Evolutionary conservation across 805 yeast species (phyloP), one percentile per base, ranked within the genome.

Genomic region (Candida adriatica): DNA sequence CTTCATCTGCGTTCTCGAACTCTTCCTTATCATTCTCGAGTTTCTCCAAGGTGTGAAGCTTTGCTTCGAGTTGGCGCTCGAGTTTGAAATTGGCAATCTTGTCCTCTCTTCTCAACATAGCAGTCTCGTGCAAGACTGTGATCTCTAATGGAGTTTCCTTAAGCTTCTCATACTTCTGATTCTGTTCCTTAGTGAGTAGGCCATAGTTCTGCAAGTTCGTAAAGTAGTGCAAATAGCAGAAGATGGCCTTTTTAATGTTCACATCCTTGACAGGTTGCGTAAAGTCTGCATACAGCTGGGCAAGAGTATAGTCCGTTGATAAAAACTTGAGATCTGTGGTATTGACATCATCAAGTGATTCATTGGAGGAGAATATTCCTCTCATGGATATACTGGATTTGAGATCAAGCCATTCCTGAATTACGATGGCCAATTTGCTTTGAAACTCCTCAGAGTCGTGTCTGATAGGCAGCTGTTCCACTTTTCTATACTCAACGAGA

Each of bases 311-410:
- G 38, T 77, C 76, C 2, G 80, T 48, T 5, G 71, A 59, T 13
- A 84, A 50, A 42, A 70, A 82, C 35, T 73, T 74, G 13, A 87
- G 51, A 26, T 82, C 75, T 5, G 59, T 51, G 1, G 94, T 79
- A 24, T 70, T 62, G 8, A 87, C 47, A 45, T 87, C 96, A 1
- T 75, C 82, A 3, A 82, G 36, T 1, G 66, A 48, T 51, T 87
- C 96, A 52, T 85, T 85, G 9, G 59, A 56, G 45, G 90, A 80
- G 58, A 83, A 86, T 16, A 86, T 52, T 3, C 75, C 64, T 13
- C 76, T 55, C n/a, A 59, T 56, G 9, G 63, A 58, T 1, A 79
- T 62, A 9, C 61, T 51, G 2, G 43, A 38, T 38, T 69, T 63
- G 20, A 80, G 51, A n/a, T 59, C 45, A n/a, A 61, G 43, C 44